These are phyloP conservation scores for Rhodotorula sp. DNA, from an alignment of 1,284 basidiomycete genomes.

Conservation along the genomic window DNA sequence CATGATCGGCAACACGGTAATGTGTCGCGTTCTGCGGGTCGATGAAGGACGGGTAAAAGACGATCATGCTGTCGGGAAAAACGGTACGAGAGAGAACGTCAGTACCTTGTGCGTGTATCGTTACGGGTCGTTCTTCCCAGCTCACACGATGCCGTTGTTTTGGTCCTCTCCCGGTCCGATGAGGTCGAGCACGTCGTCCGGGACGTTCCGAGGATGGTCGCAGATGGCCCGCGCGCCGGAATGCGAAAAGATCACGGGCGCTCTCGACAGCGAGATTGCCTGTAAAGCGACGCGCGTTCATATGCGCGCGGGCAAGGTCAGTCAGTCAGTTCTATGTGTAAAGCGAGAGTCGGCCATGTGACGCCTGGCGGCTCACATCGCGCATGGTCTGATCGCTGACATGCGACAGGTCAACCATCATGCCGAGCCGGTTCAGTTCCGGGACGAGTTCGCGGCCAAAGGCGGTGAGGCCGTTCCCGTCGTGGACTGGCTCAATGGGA, in stretches of 20 bases:
- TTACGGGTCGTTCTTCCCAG: background rate
- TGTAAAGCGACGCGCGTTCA: slow-evolving; percentile 5
- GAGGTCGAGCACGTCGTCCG: slow-evolving; percentile 16
- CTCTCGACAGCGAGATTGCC: slow-evolving; percentile 35
- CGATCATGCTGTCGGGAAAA: slow-evolving; percentile 79
- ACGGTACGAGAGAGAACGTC: background rate
- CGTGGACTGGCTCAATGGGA: slow-evolving; percentile 81
- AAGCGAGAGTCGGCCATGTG: background rate
- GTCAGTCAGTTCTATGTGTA: background rate
- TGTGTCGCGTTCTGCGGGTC: slow-evolving; percentile 5
- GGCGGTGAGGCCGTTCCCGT: slow-evolving; percentile 62
- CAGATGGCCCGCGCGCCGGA: slow-evolving; percentile 37
- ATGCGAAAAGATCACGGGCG: slow-evolving; percentile 45
- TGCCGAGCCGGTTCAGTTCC: slow-evolving; percentile 85
- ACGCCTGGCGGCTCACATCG: background rate
- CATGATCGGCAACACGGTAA: slow-evolving; percentile 59
- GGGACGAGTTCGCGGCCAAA: slow-evolving; percentile 68
- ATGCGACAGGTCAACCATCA: slow-evolving; percentile 50
- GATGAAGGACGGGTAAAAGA: slow-evolving; percentile 64
- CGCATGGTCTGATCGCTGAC: slow-evolving; percentile 40
- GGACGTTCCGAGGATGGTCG: slow-evolving; percentile 40
- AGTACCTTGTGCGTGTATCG: slow-evolving; percentile 53
- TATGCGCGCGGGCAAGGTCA: background rate
- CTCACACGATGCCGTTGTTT: slow-evolving; percentile 12
- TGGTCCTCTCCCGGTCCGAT: background rate